Evolutionary conservation across 352 stramenopile genomes (phyloP).

Genomic region (Phytophthora hibernalis): DNA sequence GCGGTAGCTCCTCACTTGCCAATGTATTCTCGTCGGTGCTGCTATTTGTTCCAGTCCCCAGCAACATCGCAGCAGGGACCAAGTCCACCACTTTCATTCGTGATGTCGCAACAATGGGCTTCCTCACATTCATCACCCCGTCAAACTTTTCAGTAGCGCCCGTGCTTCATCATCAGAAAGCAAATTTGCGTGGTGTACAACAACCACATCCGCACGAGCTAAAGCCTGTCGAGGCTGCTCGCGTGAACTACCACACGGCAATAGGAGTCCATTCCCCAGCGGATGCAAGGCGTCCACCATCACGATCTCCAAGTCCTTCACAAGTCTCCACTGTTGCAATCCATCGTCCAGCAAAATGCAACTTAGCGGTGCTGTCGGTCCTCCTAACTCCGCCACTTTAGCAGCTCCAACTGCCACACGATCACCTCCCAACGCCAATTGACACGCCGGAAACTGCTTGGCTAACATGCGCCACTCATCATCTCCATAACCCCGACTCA

Average conservation of each 20-base stretch:
- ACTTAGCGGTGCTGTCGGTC: conserved; percentile 25
- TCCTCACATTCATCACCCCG: conserved; percentile 7
- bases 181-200: conserved; percentile 71
- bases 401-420: conserved; percentile 41
- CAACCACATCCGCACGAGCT: conserved; percentile 53
- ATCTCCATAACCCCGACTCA: conserved; percentile 69
- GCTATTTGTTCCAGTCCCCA: not conserved
- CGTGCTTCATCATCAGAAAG: conserved; percentile 17
- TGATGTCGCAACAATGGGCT: conserved; percentile 55
- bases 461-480: conserved; percentile 74
- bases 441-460: conserved; percentile 48
- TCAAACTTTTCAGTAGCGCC: conserved; percentile 28
- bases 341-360: conserved; percentile 73
- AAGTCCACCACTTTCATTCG: conserved; percentile 53
- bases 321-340: conserved; percentile 72
- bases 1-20: not conserved
- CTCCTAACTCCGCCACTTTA: conserved; percentile 37
- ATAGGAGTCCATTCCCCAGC: conserved; percentile 66
- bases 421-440: conserved; percentile 44
- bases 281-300: conserved; percentile 76
- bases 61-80: conserved; percentile 10
- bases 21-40: not conserved
- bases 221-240: conserved; percentile 56
- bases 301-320: conserved; percentile 72
- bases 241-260: conserved; percentile 64